Conservation (phyloP, 495 filamentous ascomycete species). For the Xylaria cubensis region DNA sequence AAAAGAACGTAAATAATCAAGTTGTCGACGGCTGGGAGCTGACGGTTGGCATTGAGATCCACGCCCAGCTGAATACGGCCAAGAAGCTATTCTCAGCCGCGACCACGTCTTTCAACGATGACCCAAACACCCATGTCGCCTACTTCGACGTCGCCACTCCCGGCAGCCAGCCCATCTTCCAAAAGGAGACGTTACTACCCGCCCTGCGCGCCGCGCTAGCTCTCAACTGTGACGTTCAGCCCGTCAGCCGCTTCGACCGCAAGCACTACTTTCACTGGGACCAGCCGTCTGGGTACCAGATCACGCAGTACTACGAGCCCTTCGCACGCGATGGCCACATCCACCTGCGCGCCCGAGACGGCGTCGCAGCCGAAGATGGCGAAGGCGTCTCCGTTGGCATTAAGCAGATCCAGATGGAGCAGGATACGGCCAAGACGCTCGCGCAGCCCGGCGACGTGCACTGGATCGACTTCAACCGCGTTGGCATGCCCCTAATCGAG, state of each 20-base stretch:
- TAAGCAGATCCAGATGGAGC: slow-evolving; percentile 94
- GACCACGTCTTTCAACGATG: slow-evolving; percentile 68
- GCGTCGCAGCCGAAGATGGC: slow-evolving; percentile 74
- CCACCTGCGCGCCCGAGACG: slow-evolving; percentile 74
- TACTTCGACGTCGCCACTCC: slow-evolving; percentile 90
- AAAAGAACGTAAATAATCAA: slow-evolving; percentile 55
- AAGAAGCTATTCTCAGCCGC: slow-evolving; percentile 83
- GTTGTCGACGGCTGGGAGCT: slow-evolving; percentile 77
- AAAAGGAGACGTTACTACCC: slow-evolving; percentile 81
- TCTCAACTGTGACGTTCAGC: slow-evolving; percentile 78
- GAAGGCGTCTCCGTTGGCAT: slow-evolving; percentile 75
- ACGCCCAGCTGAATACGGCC: slow-evolving; percentile 90
- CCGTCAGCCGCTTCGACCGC: slow-evolving; percentile 81
- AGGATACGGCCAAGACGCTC: slow-evolving; percentile 95
- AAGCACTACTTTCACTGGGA: slow-evolving; percentile 99
- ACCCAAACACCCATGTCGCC: slow-evolving; percentile 84
- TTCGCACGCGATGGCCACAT: slow-evolving; percentile 81
- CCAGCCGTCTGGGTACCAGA: slow-evolving; percentile 94
- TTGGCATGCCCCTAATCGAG: slow-evolving; percentile 88
- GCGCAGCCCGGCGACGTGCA: slow-evolving; percentile 74
- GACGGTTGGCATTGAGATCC: slow-evolving; percentile 95
- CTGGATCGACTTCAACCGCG: slow-evolving; percentile 92
- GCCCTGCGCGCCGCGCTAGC: slow-evolving; percentile 89
- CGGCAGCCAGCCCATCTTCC: slow-evolving; percentile 86
- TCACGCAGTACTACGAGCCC: slow-evolving; percentile 93